Percentiles rank a stretch among this genome's conserved stretches.
Conservation (phyloP, 148 eudicot genomes). For the Camellia japonica region DNA sequence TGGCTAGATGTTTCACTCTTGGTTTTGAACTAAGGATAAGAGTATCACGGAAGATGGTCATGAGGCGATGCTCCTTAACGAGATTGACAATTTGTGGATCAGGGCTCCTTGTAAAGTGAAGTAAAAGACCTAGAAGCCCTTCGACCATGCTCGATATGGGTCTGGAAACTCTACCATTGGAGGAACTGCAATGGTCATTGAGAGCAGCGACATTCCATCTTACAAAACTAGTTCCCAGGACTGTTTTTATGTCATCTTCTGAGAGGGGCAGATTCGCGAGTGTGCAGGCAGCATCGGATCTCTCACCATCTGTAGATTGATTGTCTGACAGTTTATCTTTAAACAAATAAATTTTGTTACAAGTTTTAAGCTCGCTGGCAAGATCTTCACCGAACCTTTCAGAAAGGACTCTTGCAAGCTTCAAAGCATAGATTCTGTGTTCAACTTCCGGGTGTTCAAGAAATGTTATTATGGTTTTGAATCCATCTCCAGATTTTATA, state of each 20-base stretch:
- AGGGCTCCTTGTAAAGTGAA: constrained; percentile 47
- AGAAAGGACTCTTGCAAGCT: constrained; percentile 52
- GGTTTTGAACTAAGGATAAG: constrained; percentile 40
- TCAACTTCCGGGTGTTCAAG: constrained; percentile 48
- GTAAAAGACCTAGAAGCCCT: constrained; percentile 63
- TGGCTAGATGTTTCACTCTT: constrained; percentile 48
- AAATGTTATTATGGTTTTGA: constrained; percentile 39
- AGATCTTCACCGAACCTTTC: constrained; percentile 42
- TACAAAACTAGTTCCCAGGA: constrained; percentile 45
- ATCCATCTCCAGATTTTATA: constrained; percentile 49
- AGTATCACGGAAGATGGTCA: constrained; percentile 43
- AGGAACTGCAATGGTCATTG: constrained; percentile 31
- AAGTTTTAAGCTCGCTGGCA: constrained; percentile 30
- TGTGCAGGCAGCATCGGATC: constrained; percentile 52
- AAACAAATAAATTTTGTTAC: constrained; percentile 40
- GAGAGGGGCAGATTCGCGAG: constrained; percentile 58
- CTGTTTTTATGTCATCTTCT: constrained; percentile 43
- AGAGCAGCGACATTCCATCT: constrained; percentile 49
- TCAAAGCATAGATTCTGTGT: constrained; percentile 38
- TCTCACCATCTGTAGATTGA: constrained; percentile 40
- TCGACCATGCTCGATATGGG: constrained; percentile 42
- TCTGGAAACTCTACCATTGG: constrained; percentile 31
- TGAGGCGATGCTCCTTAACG: constrained; percentile 50
- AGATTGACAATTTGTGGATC: constrained; percentile 34
- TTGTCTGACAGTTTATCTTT: constrained; percentile 40